A percentile compares a stretch with the other conserved stretches of the same genome.
Evolutionary conservation across 257 asterid species (phyloP).

Genomic region (Verbascum thapsus): DNA sequence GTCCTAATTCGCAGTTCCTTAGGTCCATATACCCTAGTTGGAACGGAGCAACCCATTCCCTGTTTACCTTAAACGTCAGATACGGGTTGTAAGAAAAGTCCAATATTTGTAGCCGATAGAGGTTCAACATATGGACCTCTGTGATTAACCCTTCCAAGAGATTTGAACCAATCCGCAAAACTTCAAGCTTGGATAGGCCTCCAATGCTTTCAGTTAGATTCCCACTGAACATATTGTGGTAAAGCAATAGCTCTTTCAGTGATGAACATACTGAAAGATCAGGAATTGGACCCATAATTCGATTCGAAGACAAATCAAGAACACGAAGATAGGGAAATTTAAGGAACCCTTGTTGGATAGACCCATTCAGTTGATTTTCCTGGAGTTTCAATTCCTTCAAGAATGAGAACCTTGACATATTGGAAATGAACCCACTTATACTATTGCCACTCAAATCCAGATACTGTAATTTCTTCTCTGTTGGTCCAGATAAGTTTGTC

Average conservation of each 20-base stretch:
- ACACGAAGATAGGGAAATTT: neutral
- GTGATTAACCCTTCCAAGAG: conserved; percentile 19
- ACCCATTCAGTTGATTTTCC: neutral
- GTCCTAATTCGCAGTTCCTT: neutral
- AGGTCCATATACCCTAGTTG: conserved; percentile 10
- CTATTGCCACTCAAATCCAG: too few relatives aligned
- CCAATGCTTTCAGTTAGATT: conserved; percentile 9
- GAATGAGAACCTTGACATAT: neutral
- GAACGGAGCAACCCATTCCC: conserved; percentile 13
- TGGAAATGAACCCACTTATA: neutral
- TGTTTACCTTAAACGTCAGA: neutral
- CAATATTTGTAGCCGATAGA: neutral
- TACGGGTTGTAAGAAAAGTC: conserved; percentile 4
- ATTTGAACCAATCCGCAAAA: conserved; percentile 28
- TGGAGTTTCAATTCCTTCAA: neutral
- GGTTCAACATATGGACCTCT: neutral
- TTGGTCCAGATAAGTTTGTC: neutral
- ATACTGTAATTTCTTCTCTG: neutral
- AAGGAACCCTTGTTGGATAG: neutral
- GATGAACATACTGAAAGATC: neutral
- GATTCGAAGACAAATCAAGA: conserved; percentile 1
- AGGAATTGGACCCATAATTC: neutral
- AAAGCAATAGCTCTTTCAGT: conserved; percentile 12
- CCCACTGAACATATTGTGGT: conserved; percentile 23
- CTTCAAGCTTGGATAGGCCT: conserved; percentile 7